A percentile compares a stretch with the other conserved stretches of the same genome.
phyloP scores from a whole-genome alignment of 2,329 filamentous ascomycete species.

The Diatrype stigma region DNA sequence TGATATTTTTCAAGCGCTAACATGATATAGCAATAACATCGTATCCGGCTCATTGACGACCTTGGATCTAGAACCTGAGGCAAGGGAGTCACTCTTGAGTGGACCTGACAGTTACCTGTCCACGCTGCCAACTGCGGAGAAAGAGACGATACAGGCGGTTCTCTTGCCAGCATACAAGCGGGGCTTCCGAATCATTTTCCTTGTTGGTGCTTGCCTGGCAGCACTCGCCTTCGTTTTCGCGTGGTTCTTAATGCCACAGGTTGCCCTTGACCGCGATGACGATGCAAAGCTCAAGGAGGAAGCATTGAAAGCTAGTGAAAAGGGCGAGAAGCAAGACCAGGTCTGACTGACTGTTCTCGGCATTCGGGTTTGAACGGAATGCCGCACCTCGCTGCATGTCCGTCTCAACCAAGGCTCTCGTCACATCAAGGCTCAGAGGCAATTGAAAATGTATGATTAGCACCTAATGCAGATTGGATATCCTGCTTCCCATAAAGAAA shows the following conservation, averaged over 20 bases:
- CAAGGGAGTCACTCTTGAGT: slow-evolving; percentile 24
- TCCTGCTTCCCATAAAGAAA: too few species aligned
- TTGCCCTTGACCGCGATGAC: slow-evolving; percentile 33
- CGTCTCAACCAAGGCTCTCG: too few species aligned
- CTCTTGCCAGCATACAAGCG: slow-evolving; percentile 33
- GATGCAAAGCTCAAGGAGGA: slow-evolving; percentile 27
- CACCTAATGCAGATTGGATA: too few species aligned
- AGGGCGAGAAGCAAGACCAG: not conserved
- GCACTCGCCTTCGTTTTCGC: slow-evolving; percentile 33
- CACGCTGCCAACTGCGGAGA: slow-evolving; percentile 23
- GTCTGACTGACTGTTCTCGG: too few species aligned
- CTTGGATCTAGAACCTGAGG: slow-evolving; percentile 17
- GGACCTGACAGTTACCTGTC: slow-evolving; percentile 31
- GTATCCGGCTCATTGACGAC: slow-evolving; percentile 25
- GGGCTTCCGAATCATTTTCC: slow-evolving; percentile 35
- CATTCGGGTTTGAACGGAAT: too few species aligned
- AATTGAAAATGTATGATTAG: too few species aligned
- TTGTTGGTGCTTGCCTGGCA: slow-evolving; percentile 32
- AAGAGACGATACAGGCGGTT: slow-evolving; percentile 24
- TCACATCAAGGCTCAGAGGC: too few species aligned
- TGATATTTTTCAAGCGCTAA: not conserved
- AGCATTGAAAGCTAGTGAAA: slow-evolving; percentile 6
- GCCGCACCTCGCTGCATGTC: too few species aligned
- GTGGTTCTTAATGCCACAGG: slow-evolving; percentile 36
- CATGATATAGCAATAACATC: slow-evolving; percentile 32